Base-by-base conservation (phyloP, 148 eudicot species). In the Tetragonia tetragonoides region DNA sequence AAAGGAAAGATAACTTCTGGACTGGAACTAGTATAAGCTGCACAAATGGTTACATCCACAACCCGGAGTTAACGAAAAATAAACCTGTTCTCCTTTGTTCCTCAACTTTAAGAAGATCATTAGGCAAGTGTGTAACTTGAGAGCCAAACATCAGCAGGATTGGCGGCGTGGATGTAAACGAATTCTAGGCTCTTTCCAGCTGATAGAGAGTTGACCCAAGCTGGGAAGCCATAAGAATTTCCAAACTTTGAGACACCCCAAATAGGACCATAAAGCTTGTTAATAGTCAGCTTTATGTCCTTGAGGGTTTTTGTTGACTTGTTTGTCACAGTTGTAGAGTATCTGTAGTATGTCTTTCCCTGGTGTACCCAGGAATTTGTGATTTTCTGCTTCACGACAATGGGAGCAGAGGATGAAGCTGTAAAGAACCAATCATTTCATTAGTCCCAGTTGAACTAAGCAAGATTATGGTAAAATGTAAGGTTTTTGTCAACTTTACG, bases 151-250 rank as follows among this genome's bases (percentile, higher is more conserved):
- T 79, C 72, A 5, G 99, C 99, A 66, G 88, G 91, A 61, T 89
- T 74, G 7, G 82, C 77, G 42, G 94, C 73, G 56, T 95, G 99
- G 83, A 95, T 87, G 81, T 95, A 95, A 38, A 95, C 94, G 76
- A 95, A 95, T 67, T 91, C 93, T 6, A 95, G 79, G 86, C 93
- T 93, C 70, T 93, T 90, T 59, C 97, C 95, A 23, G 97, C 87
- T 24, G 88, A 82, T 64, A 95, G 83, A 66, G 89, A 79, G 70
- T 80, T 85, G 70, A 90, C 70, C 99, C 99, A 95, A 40, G 87
- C 70, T 3, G 99, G 99, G 77, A 95, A 89, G 74, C 70, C 60
- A 68, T 87, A 95, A 11, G 93, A 80, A 74, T 88, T 74, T 2
- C 89, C 91, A 6, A 70, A 82, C 78, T 90, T 90, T 5, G 89